A percentile compares a stretch with the other conserved stretches of the same genome.
Evolutionary conservation across 352 stramenopile species (phyloP).

Genomic region (Phytophthora pseudosyringae): DNA sequence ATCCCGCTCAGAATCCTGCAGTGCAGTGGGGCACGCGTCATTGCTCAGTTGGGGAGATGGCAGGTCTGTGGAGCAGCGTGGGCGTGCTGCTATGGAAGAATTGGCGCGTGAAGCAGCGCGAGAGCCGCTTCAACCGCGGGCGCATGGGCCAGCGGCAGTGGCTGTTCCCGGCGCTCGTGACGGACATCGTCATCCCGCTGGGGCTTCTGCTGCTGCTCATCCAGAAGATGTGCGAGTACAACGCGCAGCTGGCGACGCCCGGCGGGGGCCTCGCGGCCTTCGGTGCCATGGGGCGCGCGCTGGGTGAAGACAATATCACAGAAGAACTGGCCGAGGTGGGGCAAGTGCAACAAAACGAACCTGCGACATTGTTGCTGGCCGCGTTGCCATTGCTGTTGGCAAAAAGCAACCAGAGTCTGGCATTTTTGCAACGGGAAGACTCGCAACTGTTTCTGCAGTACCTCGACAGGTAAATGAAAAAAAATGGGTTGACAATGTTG

Average conservation of each 20-base stretch:
- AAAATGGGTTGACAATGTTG: background rate
- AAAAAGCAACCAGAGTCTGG: conserved; percentile 62
- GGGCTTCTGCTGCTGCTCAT: conserved; percentile 65
- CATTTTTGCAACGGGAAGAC: conserved; percentile 60
- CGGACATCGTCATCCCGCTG: conserved; percentile 74
- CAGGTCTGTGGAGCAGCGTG: conserved; percentile 41
- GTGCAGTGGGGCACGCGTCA: conserved; percentile 2
- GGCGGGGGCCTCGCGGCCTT: conserved; percentile 5
- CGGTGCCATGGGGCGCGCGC: conserved; percentile 2
- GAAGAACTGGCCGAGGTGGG: background rate
- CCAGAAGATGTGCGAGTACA: conserved; percentile 61
- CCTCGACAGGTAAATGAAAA: conserved; percentile 38
- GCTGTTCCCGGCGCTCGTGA: conserved; percentile 74
- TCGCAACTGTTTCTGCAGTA: conserved; percentile 53
- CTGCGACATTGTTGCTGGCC: conserved; percentile 48
- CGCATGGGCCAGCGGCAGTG: conserved; percentile 42
- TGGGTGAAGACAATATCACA: conserved; percentile 3
- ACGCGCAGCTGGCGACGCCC: conserved; percentile 41
- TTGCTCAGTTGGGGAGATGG: conserved; percentile 16
- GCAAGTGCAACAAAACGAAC: conserved; percentile 14
- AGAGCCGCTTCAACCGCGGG: conserved; percentile 66
- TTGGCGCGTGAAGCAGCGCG: conserved; percentile 84
- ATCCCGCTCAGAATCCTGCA: conserved; percentile 17
- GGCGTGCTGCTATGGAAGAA: conserved; percentile 84
- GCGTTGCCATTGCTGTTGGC: conserved; percentile 63